Percentiles rank a stretch among this genome's conserved stretches.
phyloP scores from a whole-genome alignment of 805 yeast species.

The Saccharomycopsis javanensis region DNA sequence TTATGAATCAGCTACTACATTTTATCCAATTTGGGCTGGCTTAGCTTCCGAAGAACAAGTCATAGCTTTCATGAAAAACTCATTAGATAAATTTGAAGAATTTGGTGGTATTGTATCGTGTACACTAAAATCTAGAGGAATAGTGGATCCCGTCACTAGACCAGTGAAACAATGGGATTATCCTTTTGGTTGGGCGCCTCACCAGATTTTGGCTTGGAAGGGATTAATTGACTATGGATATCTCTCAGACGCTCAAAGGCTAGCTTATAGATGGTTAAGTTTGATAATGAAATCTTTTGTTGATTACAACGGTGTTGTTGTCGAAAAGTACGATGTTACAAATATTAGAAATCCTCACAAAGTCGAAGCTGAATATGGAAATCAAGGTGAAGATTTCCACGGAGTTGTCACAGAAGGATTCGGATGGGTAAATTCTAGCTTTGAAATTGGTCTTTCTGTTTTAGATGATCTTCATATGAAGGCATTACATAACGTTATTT shows the following conservation, averaged over 20 bases:
- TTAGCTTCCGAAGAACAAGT: conserved; percentile 65
- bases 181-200: conserved; percentile 60
- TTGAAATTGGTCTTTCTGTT: conserved; percentile 49
- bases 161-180: background rate
- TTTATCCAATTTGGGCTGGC: conserved; percentile 90
- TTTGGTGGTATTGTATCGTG: conserved; percentile 87
- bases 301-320: conserved; percentile 88
- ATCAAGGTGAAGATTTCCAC: conserved; percentile 86
- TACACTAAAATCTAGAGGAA: conserved; percentile 64
- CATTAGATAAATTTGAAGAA: conserved; percentile 66
- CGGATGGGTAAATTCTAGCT: conserved; percentile 96
- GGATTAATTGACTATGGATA: conserved; percentile 71
- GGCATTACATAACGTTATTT: background rate
- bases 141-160: conserved; percentile 31
- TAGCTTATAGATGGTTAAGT: conserved; percentile 78
- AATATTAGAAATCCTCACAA: conserved; percentile 62
- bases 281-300: conserved; percentile 82
- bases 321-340: conserved; percentile 89
- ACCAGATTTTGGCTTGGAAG: conserved; percentile 88
- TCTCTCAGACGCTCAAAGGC: conserved; percentile 49
- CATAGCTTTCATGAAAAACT: conserved; percentile 40
- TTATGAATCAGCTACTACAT: conserved; percentile 80
- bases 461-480: background rate
- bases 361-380: conserved; percentile 54
- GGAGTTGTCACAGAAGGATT: conserved; percentile 95